These are phyloP conservation scores for Metschnikowia lachancei DNA, from an alignment of 805 yeast species.

Conservation along the genomic window DNA sequence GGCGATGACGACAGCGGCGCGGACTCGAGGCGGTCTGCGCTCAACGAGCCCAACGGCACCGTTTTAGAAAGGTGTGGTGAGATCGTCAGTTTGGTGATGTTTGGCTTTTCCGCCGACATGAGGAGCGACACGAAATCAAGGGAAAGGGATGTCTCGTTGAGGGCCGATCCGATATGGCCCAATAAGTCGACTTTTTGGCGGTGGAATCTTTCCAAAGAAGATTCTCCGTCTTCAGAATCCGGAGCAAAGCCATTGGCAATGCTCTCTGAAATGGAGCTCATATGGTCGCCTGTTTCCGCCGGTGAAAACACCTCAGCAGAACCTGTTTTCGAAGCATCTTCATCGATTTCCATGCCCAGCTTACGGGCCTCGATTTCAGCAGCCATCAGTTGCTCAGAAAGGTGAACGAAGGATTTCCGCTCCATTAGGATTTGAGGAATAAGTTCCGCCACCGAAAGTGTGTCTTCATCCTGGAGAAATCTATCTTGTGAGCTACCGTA, in stretches of 20 bases:
- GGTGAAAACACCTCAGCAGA: no score
- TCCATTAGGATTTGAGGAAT: constrained; percentile 60
- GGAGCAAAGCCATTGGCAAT: no score
- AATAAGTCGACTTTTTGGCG: constrained; percentile 53
- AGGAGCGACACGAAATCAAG: constrained; percentile 83
- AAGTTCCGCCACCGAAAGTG: constrained; percentile 50
- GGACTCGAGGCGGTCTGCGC: constrained; percentile 40
- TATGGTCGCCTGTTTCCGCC: background rate
- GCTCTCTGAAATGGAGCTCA: background rate
- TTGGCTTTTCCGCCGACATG: constrained; percentile 77
- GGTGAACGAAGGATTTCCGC: constrained; percentile 54
- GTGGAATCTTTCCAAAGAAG: constrained; percentile 32
- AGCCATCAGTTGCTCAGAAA: constrained; percentile 54
- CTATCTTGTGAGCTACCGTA: constrained; percentile 36
- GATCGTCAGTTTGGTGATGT: constrained; percentile 83
- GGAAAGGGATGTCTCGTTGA: constrained; percentile 85
- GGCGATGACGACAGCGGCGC: no score
- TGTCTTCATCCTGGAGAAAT: constrained; percentile 40
- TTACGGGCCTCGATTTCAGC: constrained; percentile 40
- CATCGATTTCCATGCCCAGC: constrained; percentile 8
- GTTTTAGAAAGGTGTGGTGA: constrained; percentile 76
- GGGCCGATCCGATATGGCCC: constrained; percentile 57
- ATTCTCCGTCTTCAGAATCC: constrained; percentile 16
- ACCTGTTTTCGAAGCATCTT: background rate
- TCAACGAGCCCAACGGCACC: constrained; percentile 73